Conservation (phyloP, 2,329 filamentous ascomycete genomes). For the Zarea fungicola region DNA sequence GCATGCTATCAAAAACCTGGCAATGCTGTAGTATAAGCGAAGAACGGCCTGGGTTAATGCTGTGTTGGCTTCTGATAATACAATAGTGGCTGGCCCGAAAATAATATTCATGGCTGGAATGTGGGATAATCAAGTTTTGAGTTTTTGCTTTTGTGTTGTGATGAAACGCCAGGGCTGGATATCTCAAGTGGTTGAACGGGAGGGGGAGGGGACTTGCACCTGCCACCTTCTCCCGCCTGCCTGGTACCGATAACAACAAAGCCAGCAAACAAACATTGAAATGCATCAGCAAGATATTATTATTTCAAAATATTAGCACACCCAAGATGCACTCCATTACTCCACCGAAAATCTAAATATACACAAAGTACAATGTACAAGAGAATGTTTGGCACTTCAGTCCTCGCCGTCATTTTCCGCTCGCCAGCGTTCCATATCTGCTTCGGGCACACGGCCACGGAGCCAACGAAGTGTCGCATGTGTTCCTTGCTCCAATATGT, state of each 20-base stretch:
- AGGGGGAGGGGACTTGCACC: neutral
- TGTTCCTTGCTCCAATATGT: conserved; percentile 79
- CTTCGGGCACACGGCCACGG: conserved; percentile 65
- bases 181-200: no score
- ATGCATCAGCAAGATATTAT: no score
- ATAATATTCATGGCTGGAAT: no score
- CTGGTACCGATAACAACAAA: neutral
- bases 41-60: no score
- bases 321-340: neutral
- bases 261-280: neutral
- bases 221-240: neutral
- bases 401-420: conserved; percentile 37
- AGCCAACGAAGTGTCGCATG: conserved; percentile 80
- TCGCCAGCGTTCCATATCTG: conserved; percentile 53
- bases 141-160: no score
- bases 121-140: no score
- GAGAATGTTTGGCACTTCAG: neutral
- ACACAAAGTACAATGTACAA: neutral
- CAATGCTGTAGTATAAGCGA: no score
- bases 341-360: neutral
- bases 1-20: no score
- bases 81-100: no score
- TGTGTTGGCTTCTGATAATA: no score
- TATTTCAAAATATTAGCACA: neutral
- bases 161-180: no score